phyloP scores from a whole-genome alignment of 192 early-diverging fungal genomes.

The Podila minutissima region DNA sequence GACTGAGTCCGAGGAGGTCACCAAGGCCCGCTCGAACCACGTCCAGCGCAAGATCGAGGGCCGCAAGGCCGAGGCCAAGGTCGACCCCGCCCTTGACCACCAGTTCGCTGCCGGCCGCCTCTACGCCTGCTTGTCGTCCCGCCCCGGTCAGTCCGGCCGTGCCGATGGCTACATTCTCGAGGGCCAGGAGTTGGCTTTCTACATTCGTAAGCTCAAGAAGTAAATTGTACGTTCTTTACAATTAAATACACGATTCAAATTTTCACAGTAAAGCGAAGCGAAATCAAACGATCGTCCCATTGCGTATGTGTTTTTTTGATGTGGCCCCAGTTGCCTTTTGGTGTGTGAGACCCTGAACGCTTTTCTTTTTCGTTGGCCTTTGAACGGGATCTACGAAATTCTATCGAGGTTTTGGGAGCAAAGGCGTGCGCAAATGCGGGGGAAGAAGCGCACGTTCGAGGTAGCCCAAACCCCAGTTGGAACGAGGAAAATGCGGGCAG shows the following conservation, averaged over 20 bases:
- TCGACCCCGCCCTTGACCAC: constrained; percentile 89
- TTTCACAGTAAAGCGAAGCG: not conserved
- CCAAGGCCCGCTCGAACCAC: constrained; percentile 91
- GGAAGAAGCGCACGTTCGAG: too few relatives aligned
- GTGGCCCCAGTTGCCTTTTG: too few relatives aligned
- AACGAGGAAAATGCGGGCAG: constrained; percentile 30
- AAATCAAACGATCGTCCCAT: not conserved
- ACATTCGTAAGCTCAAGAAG: constrained; percentile 66
- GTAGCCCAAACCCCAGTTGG: too few relatives aligned
- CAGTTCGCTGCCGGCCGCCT: constrained; percentile 96
- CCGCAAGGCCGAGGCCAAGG: constrained; percentile 84
- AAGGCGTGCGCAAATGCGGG: too few relatives aligned
- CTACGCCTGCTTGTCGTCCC: constrained; percentile 92
- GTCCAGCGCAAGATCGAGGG: constrained; percentile 87
- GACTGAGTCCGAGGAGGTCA: constrained; percentile 70
- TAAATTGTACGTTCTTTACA: constrained; percentile 26
- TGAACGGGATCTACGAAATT: too few relatives aligned
- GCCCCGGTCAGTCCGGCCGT: constrained; percentile 98
- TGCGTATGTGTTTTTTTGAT: too few relatives aligned
- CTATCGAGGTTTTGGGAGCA: too few relatives aligned
- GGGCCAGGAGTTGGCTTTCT: constrained; percentile 99
- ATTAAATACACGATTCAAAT: not conserved
- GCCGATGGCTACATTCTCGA: constrained; percentile 98
- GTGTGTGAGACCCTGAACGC: too few relatives aligned
- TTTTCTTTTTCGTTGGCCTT: too few relatives aligned